Conservation (phyloP, 805 yeast species). For the Ogataea haglerorum region DNA sequence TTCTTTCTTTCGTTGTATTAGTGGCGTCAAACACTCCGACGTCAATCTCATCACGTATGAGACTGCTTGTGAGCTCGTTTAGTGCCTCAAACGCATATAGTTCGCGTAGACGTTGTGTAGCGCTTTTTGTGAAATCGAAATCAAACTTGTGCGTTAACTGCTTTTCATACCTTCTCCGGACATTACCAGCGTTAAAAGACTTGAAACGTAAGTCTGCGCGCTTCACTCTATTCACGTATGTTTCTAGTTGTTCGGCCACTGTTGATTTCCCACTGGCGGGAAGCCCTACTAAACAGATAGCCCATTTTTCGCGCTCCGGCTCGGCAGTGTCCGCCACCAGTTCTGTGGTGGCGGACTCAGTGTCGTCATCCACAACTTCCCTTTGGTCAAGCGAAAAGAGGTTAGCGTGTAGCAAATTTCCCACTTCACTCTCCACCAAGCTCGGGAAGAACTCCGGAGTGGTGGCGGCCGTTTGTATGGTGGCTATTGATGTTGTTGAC, state of each 20-base stretch:
- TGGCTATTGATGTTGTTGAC: constrained; percentile 23
- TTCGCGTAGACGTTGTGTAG: constrained; percentile 64
- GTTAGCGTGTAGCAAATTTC: constrained; percentile 23
- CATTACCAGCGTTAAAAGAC: constrained; percentile 51
- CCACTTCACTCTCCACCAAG: constrained; percentile 29
- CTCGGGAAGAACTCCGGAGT: constrained; percentile 34
- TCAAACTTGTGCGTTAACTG: constrained; percentile 21
- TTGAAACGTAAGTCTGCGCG: constrained; percentile 21
- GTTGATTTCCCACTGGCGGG: constrained; percentile 93
- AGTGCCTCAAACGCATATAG: constrained; percentile 94
- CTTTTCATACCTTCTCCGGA: constrained; percentile 39
- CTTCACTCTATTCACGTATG: constrained; percentile 19
- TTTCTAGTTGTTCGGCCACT: constrained; percentile 27
- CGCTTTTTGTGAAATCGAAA: constrained; percentile 33
- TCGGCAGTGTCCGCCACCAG: constrained; percentile 8
- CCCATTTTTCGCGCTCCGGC: constrained; percentile 26
- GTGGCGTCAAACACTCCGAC: constrained; percentile 88
- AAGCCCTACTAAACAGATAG: constrained; percentile 59
- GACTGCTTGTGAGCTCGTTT: constrained; percentile 69
- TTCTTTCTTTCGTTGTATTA: constrained; percentile 54
- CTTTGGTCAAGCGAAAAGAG: constrained; percentile 23
- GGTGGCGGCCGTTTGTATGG: constrained; percentile 22
- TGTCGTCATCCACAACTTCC: constrained; percentile 13
- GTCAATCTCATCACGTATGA: constrained; percentile 73
- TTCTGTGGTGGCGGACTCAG: constrained; percentile 8